A percentile compares a stretch with the other conserved stretches of the same genome.
Evolutionary conservation across 495 filamentous ascomycete species (phyloP).

Genomic region (Penicillium ochrochloron): DNA sequence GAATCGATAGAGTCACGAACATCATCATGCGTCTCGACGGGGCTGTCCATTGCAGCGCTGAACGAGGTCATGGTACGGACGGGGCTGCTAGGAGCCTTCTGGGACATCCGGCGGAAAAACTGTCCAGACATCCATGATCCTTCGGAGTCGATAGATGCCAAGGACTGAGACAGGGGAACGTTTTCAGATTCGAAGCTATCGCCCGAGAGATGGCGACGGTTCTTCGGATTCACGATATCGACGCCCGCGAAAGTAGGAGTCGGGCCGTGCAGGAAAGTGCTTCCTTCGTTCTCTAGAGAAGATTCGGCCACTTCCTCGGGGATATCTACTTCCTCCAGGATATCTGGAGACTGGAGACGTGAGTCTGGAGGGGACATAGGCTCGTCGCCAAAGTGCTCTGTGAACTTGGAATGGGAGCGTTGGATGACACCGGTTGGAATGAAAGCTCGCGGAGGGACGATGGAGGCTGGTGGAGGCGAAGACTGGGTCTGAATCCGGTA

Average conservation of each 20-base stretch:
- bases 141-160: conserved; percentile 88
- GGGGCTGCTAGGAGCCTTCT: conserved; percentile 45
- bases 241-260: conserved; percentile 29
- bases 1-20: conserved; percentile 29
- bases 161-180: conserved; percentile 66
- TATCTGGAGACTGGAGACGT: conserved; percentile 67
- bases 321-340: conserved; percentile 45
- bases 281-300: conserved; percentile 28
- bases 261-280: conserved; percentile 28
- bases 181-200: conserved; percentile 43
- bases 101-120: conserved; percentile 57
- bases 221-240: conserved; percentile 35
- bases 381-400: conserved; percentile 88
- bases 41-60: conserved; percentile 23
- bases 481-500: conserved; percentile 50
- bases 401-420: conserved; percentile 86
- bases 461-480: conserved; percentile 37
- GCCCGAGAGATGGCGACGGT: conserved; percentile 39
- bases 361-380: conserved; percentile 83
- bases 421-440: conserved; percentile 62
- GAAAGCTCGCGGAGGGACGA: conserved; percentile 46
- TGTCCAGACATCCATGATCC: conserved; percentile 89
- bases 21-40: conserved; percentile 38
- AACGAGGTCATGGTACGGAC: conserved; percentile 53
- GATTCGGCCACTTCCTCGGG: conserved; percentile 41